phyloP scores from a whole-genome alignment of 1,284 basidiomycete species.

The Sanghuangporus sanghuang region DNA sequence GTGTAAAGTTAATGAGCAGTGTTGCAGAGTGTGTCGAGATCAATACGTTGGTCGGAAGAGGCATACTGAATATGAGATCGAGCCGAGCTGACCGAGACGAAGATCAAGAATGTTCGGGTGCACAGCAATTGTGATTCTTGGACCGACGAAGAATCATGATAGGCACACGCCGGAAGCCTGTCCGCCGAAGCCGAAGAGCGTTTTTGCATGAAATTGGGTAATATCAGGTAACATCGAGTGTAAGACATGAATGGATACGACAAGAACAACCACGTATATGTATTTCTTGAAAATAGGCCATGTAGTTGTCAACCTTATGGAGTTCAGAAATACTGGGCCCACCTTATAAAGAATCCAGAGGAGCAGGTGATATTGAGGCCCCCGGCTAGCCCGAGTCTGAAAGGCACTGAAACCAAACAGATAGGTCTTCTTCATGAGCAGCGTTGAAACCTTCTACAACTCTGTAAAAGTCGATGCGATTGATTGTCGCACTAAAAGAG shows the following conservation, averaged over 20 bases:
- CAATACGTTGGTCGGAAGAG: background rate
- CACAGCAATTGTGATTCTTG: background rate
- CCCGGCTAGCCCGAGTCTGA: background rate
- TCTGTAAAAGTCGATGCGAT: background rate
- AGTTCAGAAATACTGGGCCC: background rate
- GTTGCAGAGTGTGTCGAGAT: too few species aligned
- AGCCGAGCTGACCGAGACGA: background rate
- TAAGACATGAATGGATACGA: background rate
- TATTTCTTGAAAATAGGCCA: too few species aligned
- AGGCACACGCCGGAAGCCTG: background rate
- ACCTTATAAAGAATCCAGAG: background rate
- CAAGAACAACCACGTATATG: background rate
- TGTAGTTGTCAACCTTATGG: too few species aligned
- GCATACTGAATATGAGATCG: background rate
- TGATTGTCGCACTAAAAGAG: background rate
- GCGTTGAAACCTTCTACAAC: background rate
- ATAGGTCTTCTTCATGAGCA: background rate
- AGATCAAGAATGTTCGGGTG: background rate
- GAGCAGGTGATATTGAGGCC: background rate
- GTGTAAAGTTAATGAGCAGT: too few species aligned
- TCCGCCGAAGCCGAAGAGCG: background rate
- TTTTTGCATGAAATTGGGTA: background rate
- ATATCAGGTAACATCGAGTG: background rate
- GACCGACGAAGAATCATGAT: constrained; percentile 1
- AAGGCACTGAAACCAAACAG: background rate